Conservation (phyloP, 176 grass and related monocot genomes). For the Tillandsia fasciculata region DNA sequence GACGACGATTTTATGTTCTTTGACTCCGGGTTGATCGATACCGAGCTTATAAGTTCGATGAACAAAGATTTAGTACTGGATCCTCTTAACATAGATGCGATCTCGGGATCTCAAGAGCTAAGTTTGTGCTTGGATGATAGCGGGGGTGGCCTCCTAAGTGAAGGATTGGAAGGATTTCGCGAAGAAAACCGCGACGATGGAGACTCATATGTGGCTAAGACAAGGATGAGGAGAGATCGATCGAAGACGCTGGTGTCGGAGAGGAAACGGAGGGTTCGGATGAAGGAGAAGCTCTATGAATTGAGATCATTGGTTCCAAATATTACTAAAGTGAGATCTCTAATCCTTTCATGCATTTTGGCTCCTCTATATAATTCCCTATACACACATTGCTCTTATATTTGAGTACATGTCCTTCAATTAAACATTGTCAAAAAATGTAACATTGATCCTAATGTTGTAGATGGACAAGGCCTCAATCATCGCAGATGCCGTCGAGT, state of each 20-base stretch:
- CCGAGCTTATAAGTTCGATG: not conserved
- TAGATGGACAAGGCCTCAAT: conserved; percentile 98
- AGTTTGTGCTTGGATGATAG: conserved; percentile 7
- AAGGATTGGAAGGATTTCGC: not conserved
- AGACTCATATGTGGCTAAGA: conserved; percentile 13
- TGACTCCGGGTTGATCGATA: conserved; percentile 28
- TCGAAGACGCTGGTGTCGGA: conserved; percentile 87
- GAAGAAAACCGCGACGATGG: conserved; percentile 24
- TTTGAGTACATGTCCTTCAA: too few species aligned
- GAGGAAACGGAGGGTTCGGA: conserved; percentile 68
- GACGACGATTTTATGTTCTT: conserved; percentile 42
- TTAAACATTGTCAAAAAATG: too few species aligned
- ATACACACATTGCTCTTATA: too few species aligned
- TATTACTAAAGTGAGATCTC: conserved; percentile 58
- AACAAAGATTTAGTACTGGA: not conserved
- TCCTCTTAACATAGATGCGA: not conserved
- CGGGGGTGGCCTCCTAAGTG: conserved; percentile 6
- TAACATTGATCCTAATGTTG: not conserved
- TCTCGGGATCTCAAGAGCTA: not conserved
- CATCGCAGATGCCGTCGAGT: conserved; percentile 72
- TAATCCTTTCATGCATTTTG: not conserved
- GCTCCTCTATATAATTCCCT: not conserved
- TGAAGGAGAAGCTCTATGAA: conserved; percentile 98
- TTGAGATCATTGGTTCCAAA: conserved; percentile 79
- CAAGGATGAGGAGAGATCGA: conserved; percentile 54